Conservation (phyloP, 2,329 filamentous ascomycete genomes). For the Myotisia sp. region DNA sequence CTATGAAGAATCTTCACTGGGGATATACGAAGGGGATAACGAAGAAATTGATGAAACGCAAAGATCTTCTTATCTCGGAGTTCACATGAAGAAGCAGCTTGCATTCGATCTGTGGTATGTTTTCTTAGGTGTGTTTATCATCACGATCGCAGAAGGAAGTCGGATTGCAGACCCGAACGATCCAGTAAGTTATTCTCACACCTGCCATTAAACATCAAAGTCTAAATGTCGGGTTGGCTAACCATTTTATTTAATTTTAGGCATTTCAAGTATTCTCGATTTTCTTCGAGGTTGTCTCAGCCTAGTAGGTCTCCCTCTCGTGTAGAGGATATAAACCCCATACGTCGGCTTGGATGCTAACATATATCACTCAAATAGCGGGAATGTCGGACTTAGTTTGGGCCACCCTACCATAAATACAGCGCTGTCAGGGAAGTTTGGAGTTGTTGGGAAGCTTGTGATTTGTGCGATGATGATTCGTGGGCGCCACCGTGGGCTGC, state of each 20-base stretch:
- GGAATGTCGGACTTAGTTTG: constrained; percentile 23
- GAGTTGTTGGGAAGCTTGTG: constrained; percentile 37
- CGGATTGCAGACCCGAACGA: constrained; percentile 16
- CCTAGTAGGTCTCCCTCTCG: constrained; percentile 20
- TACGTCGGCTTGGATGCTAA: background rate
- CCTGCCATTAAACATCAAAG: background rate
- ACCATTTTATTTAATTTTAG: constrained; percentile 5
- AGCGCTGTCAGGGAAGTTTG: constrained; percentile 32
- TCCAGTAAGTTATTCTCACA: constrained; percentile 13
- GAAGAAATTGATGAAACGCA: constrained; percentile 16
- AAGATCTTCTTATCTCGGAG: constrained; percentile 30
- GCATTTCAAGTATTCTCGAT: constrained; percentile 19
- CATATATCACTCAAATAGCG: constrained; percentile 14
- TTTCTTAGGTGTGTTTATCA: constrained; percentile 40
- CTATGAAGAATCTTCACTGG: constrained; percentile 53
- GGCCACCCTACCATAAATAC: constrained; percentile 20
- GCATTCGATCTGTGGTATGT: constrained; percentile 54
- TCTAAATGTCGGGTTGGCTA: too few relatives aligned
- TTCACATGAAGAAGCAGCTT: constrained; percentile 49
- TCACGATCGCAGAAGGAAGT: constrained; percentile 37
- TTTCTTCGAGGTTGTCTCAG: constrained; percentile 30
- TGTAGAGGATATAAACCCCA: constrained; percentile 3
- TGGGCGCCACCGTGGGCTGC: constrained; percentile 41
- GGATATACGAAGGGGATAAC: constrained; percentile 32
- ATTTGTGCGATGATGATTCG: constrained; percentile 43